Evolutionary conservation across 129 eudicot genomes (phyloP), one percentile per base, ranked within the genome.

Genomic region (Silybum marianum): DNA sequence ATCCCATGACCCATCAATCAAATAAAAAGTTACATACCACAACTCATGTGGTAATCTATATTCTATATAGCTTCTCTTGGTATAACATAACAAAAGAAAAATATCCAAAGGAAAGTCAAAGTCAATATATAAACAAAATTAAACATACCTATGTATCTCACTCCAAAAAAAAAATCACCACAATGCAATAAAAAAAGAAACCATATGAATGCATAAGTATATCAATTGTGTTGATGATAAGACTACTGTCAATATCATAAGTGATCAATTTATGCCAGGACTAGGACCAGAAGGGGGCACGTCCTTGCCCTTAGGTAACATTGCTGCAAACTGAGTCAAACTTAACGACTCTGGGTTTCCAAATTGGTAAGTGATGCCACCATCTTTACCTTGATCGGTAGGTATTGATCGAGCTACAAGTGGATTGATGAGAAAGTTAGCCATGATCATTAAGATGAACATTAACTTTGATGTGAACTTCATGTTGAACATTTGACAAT

Each of bases 201-300:
- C 19, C 46, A 71, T 14, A 19, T 19, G 6, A 44, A 65, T 30
- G 44, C 42, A 72, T 65, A 66, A 78, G 21, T 25, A 39, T 44
- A n/a, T 78, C 24, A 18, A 6, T 39, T 69, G 40, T 74, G 71
- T 25, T 67, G 44, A 30, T n/a, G 22, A 75, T 14, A 36, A 75
- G 21, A 39, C 10, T 4, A 21, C 3, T n/a, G 23, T 60, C 16
- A 76, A 36, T 44, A 71, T 69, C 25, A 1, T 39, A 23, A 70
- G 4, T 1, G 22, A 14, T 80, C 30, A 81, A 51, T 81, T 85
- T 16, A 80, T 81, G 67, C 86, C 83, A 2, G 85, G 88, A 85
- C 88, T 85, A 48, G 88, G 88, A n/a, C 88, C 85, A 19, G 88
- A 85, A 63, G 88, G 88, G 73, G 88, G 88, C 72, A 77, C 83